Evolutionary conservation across 2,329 filamentous ascomycete species (phyloP).

Genomic region (Monosporascus ibericus): DNA sequence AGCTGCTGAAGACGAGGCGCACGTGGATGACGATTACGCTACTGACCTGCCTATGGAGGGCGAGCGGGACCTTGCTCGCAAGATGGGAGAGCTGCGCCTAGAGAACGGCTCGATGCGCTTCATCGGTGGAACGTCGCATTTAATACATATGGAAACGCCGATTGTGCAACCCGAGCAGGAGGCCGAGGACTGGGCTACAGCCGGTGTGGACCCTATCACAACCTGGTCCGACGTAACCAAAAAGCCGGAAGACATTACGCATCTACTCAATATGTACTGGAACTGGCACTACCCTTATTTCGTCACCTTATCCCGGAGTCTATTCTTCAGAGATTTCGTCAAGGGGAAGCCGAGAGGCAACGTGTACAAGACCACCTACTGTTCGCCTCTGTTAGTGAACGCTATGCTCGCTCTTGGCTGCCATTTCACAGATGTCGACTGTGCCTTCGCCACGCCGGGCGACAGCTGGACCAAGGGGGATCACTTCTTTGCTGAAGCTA

Average conservation of each 20-base stretch:
- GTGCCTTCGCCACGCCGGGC: slow-evolving; percentile 62
- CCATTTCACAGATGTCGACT: slow-evolving; percentile 77
- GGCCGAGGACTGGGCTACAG: slow-evolving; percentile 39
- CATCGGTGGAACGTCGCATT: slow-evolving; percentile 88
- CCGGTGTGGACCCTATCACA: slow-evolving; percentile 62
- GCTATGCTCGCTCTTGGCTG: slow-evolving; percentile 89
- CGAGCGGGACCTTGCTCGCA: slow-evolving; percentile 80
- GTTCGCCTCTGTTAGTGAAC: slow-evolving; percentile 85
- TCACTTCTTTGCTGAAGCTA: slow-evolving; percentile 93
- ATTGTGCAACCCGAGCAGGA: slow-evolving; percentile 35
- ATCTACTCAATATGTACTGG: slow-evolving; percentile 96
- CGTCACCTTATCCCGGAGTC: slow-evolving; percentile 75
- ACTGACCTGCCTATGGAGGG: slow-evolving; percentile 40
- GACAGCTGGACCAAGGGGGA: slow-evolving; percentile 86
- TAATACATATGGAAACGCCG: slow-evolving; percentile 68
- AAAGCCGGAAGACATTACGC: slow-evolving; percentile 71
- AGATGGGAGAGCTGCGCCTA: slow-evolving; percentile 85
- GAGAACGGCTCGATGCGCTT: slow-evolving; percentile 86
- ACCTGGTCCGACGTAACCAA: slow-evolving; percentile 86
- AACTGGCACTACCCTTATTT: slow-evolving; percentile 98
- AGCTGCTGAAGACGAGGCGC: slow-evolving; percentile 32
- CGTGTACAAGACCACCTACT: slow-evolving; percentile 62
- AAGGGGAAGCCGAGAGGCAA: slow-evolving; percentile 55
- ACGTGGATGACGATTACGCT: slow-evolving; percentile 35
- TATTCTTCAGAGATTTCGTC: slow-evolving; percentile 83